Evolutionary conservation across 306 rosid genomes (phyloP).

Genomic region (Leucaena leucocephala): DNA sequence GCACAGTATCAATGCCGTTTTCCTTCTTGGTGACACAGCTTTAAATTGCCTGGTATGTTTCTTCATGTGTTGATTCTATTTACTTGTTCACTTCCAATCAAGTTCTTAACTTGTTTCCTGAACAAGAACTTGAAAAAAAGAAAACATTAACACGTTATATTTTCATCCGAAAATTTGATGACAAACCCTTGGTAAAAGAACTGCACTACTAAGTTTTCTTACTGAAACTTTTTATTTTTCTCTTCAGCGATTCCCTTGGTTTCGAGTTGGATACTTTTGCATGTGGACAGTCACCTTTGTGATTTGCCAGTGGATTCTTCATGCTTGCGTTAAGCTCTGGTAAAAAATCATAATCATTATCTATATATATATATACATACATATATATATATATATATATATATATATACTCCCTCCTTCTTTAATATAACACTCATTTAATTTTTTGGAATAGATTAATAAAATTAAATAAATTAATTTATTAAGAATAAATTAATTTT

Average conservation of each 20-base stretch:
- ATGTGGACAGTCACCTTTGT: conserved; percentile 85
- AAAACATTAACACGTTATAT: background rate
- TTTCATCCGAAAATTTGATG: background rate
- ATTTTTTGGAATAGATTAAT: no score
- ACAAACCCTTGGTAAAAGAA: background rate
- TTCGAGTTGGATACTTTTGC: conserved; percentile 92
- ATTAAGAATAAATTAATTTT: no score
- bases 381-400: no score
- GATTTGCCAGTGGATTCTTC: conserved; percentile 82
- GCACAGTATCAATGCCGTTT: conserved; percentile 94
- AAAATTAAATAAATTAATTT: no score
- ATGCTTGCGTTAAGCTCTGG: conserved; percentile 80
- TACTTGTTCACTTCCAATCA: background rate
- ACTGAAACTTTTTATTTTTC: background rate
- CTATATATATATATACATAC: no score
- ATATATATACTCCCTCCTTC: no score
- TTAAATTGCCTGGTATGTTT: conserved; percentile 79
- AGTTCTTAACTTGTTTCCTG: background rate
- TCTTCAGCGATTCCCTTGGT: conserved; percentile 90
- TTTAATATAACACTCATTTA: no score
- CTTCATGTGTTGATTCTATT: conserved; percentile 8
- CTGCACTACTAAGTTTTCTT: conserved; percentile 27
- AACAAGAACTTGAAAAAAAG: no score
- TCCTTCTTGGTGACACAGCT: conserved; percentile 82
- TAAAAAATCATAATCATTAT: conserved; percentile 34